Base-by-base conservation (phyloP, 352 stramenopile species). In the Phytophthora hybrid region DNA sequence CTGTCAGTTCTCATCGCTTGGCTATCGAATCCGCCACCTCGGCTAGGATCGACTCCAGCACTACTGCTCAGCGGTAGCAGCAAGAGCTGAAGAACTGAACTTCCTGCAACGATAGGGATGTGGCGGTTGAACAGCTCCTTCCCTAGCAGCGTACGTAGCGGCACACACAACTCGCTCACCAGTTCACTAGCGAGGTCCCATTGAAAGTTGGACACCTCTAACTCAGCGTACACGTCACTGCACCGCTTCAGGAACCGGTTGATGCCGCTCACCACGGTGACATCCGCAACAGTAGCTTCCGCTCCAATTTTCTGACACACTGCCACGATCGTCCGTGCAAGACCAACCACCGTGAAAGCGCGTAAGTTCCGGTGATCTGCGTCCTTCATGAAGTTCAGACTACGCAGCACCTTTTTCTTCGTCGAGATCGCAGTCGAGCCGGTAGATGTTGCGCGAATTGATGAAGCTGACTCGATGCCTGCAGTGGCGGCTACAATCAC, bases 131-230 rank as follows among this genome's bases (percentile, higher is more conserved):
- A 93, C 11, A 75, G 49, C 41, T 89, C 82, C 9, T 79, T 71
- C 1, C 88, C 88, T 4, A 94, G 57, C 37, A 94, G 57, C 1
- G 64, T 69, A 14, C 84, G 83, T 21, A 94, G 59, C 18, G 88
- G 88, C 3, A 86, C 73, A 49, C 85, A 93, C 57, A 93, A 74
- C 60, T 93, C 88, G 8, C 78, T 82, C 19, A 94, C 83, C 21
- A 93, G 76, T 55, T 94, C 88, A 55, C 84, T 93, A 4, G 88
- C 88, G 23, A 94, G 73, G 37, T 83, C 74, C 88, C 88, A 94
- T 58, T 94, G 88, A 71, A 92, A 93, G 61, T 94, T 89, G 3
- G 84, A 90, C 5, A 92, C 83, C 69, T 94, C 85, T 21, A 94
- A 69, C 63, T 92, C 83, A 2, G 85, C 81, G 63, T 94, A 94